A percentile compares a stretch with the other conserved stretches of the same genome.
Evolutionary conservation across 345 rosid genomes (phyloP).

Genomic region (Ceriops tagal): DNA sequence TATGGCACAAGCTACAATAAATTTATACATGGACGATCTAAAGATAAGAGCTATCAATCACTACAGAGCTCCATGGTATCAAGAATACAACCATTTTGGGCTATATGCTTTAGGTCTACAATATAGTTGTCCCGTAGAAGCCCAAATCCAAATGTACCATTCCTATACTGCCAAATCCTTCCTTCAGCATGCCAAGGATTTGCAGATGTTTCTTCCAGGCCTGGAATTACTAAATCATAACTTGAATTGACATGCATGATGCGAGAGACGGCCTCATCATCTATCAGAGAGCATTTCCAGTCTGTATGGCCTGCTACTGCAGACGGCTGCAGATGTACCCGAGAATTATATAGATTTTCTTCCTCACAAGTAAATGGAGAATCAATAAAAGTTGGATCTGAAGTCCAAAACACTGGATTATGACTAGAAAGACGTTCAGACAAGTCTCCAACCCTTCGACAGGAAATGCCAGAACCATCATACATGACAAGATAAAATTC

Average conservation of each 20-base stretch:
- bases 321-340: conserved; percentile 44
- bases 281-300: conserved; percentile 12
- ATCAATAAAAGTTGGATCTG: conserved; percentile 36
- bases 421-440: conserved; percentile 37
- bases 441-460: conserved; percentile 64
- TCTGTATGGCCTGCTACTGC: conserved; percentile 19
- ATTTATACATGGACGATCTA: background rate
- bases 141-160: conserved; percentile 80
- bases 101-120: conserved; percentile 60
- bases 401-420: conserved; percentile 74
- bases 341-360: conserved; percentile 44
- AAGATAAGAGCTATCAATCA: conserved; percentile 8
- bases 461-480: conserved; percentile 69
- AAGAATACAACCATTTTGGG: conserved; percentile 53
- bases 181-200: conserved; percentile 54
- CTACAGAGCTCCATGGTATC: conserved; percentile 30
- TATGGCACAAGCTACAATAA: background rate
- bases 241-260: conserved; percentile 63
- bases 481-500: conserved; percentile 70
- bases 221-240: conserved; percentile 45
- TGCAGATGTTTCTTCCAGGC: conserved; percentile 28
- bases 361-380: conserved; percentile 58
- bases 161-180: conserved; percentile 72
- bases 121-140: conserved; percentile 64
- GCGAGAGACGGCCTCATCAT: conserved; percentile 41